Evolutionary conservation across 768 basidiomycete species (phyloP), one percentile per base, ranked within the genome.

Genomic region (Boletus tylopilopsis): DNA sequence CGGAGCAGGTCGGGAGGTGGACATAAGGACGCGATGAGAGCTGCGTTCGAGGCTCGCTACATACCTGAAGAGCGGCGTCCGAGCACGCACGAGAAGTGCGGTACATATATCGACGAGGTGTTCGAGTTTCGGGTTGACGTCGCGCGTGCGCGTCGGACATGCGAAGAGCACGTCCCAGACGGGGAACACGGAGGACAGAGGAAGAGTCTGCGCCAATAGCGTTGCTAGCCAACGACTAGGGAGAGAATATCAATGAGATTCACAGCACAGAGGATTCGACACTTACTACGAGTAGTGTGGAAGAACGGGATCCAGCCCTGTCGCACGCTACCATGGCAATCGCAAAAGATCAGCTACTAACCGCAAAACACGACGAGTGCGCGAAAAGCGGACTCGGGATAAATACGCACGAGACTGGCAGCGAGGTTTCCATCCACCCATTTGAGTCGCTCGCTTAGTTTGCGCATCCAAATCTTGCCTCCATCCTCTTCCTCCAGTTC

Each of bases 241-340:
- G 37, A 27, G 50, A 19, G 34, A 33, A 25, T 30, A 45, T 44
- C 8, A 53, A 40, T 18, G 32, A 38, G 16, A 22, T 25, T 16
- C 22, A 27, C 9, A 11, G 15, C 1, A 18, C 21, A 11, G 37
- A 32, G 43, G 33, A 37, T 18, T 18, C n/a, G 10, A 40, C 16
- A 68, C 87, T 54, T 67, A 90, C 88, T 84, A 85, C 41, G 88
- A 88, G 64, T 87, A 90, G 68, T 90, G 87, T 3, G 88, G 88
- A 23, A 84, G 69, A 23, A 74, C 68, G 19, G 88, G 88, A 59
- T 87, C 83, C 8, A 91, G 70, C 2, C 87, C 84, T 54, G 80
- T 81, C 10, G 67, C 64, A 60, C 77, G 73, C 88, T 90, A 54
- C 36, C 42, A 33, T 42, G 23, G 24, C 3, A 12, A 43, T 25